Conservation (phyloP, 306 rosid genomes). For the Citrullus mucosospermus region DNA sequence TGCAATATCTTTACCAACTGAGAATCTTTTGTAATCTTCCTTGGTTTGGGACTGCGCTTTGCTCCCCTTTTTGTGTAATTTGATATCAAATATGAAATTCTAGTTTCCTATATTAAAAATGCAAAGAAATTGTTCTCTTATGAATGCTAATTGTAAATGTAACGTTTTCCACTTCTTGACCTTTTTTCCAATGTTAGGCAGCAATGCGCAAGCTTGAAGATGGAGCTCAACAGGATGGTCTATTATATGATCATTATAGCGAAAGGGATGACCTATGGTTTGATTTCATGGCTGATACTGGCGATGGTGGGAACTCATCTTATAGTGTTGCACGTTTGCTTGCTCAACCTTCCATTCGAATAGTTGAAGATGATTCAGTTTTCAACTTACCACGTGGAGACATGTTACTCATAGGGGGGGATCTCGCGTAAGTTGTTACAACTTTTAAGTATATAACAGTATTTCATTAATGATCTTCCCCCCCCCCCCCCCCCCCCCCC, state of each 20-base stretch:
- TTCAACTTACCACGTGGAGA: conserved; percentile 63
- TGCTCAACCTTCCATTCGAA: conserved; percentile 66
- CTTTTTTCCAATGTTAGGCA: conserved; percentile 53
- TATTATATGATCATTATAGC: conserved; percentile 59
- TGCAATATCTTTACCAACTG: neutral
- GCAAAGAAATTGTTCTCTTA: neutral
- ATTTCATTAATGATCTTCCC: neutral
- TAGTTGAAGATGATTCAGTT: conserved; percentile 38
- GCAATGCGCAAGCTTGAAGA: conserved; percentile 75
- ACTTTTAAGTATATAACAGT: neutral
- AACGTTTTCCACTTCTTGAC: neutral
- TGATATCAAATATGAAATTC: neutral
- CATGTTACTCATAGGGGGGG: conserved; percentile 90
- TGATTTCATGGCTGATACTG: conserved; percentile 99
- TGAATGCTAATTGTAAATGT: neutral
- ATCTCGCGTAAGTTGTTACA: conserved; percentile 77
- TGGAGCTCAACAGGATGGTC: conserved; percentile 44
- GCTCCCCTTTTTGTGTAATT: neutral
- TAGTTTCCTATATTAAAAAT: neutral
- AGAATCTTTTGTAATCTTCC: neutral
- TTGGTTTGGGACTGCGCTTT: neutral
- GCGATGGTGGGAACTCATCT: conserved; percentile 98
- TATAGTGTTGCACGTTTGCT: conserved; percentile 82
- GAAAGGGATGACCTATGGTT: conserved; percentile 85
- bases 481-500: too few relatives aligned